Percentiles rank a stretch among this genome's conserved stretches.
Evolutionary conservation across 2,329 filamentous ascomycete genomes (phyloP).

Genomic region (Colletotrichum limetticola): DNA sequence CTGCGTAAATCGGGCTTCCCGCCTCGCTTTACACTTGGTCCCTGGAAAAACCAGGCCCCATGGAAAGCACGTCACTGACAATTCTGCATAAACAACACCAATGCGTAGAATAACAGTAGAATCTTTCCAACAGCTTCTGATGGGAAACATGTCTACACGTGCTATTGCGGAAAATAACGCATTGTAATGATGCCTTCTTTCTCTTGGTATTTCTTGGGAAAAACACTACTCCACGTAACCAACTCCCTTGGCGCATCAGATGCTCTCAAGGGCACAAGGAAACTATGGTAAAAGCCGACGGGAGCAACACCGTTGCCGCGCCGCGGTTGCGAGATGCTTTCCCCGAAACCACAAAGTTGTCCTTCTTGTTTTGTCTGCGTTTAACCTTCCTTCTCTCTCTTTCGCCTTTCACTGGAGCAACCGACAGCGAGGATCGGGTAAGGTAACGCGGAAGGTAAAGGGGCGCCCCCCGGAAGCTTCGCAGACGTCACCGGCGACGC

Average conservation of each 20-base stretch:
- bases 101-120: conserved; percentile 6
- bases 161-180: background rate
- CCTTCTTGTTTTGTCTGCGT: background rate
- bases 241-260: background rate
- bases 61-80: conserved; percentile 20
- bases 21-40: conserved; percentile 13
- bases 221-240: background rate
- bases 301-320: background rate
- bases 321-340: background rate
- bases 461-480: background rate
- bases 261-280: background rate
- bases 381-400: background rate
- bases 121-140: background rate
- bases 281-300: background rate
- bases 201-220: background rate
- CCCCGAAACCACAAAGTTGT: background rate
- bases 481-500: conserved; percentile 22
- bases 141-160: background rate
- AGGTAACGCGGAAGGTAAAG: background rate
- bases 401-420: background rate
- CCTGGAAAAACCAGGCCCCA: conserved; percentile 3
- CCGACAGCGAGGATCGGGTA: background rate
- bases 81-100: conserved; percentile 29
- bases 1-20: conserved; percentile 32
- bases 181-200: background rate